Percentiles rank a stretch among this genome's conserved stretches.
phyloP scores from a whole-genome alignment of 352 stramenopile genomes.

The Globisporangium cederbergense region DNA sequence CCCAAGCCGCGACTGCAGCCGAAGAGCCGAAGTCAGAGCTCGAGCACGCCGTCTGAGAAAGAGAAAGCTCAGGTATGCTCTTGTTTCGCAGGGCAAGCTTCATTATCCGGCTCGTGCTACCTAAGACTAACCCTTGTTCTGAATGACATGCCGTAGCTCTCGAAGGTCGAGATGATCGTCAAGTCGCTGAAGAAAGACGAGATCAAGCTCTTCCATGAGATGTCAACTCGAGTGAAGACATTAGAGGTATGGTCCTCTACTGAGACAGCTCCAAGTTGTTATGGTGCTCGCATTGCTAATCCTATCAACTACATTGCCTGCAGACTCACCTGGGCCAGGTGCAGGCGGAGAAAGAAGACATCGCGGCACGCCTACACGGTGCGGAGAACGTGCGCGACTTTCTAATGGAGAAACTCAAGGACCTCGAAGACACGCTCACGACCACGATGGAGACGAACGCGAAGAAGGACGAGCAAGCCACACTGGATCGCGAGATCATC shows the following conservation, averaged over 20 bases:
- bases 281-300: neutral
- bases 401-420: conserved; percentile 82
- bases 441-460: conserved; percentile 43
- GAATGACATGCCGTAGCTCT: conserved; percentile 28
- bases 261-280: neutral
- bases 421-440: conserved; percentile 63
- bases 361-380: conserved; percentile 60
- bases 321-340: conserved; percentile 50
- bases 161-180: conserved; percentile 72
- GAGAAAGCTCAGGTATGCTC: conserved; percentile 26
- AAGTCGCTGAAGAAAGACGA: conserved; percentile 80
- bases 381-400: conserved; percentile 82
- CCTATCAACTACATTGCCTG: too few relatives aligned
- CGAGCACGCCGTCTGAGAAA: conserved; percentile 34
- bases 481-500: conserved; percentile 79
- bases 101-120: too few relatives aligned
- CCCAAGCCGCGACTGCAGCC: conserved; percentile 18
- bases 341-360: conserved; percentile 78
- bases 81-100: neutral
- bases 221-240: conserved; percentile 71
- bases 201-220: conserved; percentile 84
- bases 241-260: conserved; percentile 41
- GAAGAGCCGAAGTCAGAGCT: conserved; percentile 32
- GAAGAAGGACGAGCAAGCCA: conserved; percentile 67
- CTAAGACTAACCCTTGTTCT: too few relatives aligned